These are phyloP conservation scores for Podaxis sp. DNA, from an alignment of 768 basidiomycete species.

Conservation along the genomic window DNA sequence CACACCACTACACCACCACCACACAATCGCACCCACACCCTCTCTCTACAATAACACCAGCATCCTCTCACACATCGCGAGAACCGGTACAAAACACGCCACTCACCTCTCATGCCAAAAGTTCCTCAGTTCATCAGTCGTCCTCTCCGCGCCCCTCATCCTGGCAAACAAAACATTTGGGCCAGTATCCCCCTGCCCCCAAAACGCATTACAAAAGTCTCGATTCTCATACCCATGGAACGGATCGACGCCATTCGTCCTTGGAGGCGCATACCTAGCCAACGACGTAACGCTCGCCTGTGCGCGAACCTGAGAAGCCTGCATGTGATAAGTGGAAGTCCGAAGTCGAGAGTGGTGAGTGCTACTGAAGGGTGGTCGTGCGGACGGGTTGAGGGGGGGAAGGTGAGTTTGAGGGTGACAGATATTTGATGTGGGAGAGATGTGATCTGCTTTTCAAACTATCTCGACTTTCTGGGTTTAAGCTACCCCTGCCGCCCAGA, in stretches of 20 bases:
- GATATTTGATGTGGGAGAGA: conserved; percentile 16
- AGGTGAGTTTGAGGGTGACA: conserved; percentile 1
- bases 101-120: conserved; percentile 94
- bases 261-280: conserved; percentile 55
- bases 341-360: conserved; percentile 4
- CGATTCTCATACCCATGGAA: conserved; percentile 37
- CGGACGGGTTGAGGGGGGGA: not conserved
- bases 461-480: not conserved
- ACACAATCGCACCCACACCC: not conserved
- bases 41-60: not conserved
- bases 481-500: not conserved
- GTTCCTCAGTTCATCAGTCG: conserved; percentile 82
- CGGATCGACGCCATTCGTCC: conserved; percentile 46
- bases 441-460: not conserved
- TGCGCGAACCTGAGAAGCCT: conserved; percentile 33
- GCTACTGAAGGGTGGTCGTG: not conserved
- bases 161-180: conserved; percentile 87
- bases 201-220: conserved; percentile 97
- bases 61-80: not conserved
- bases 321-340: conserved; percentile 6
- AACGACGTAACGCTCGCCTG: conserved; percentile 75
- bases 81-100: not conserved
- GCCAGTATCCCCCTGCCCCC: conserved; percentile 84
- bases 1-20: not conserved
- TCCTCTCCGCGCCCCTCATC: conserved; percentile 81